Evolutionary conservation across 768 basidiomycete genomes (phyloP).

Genomic region (Tricholoma terreum): DNA sequence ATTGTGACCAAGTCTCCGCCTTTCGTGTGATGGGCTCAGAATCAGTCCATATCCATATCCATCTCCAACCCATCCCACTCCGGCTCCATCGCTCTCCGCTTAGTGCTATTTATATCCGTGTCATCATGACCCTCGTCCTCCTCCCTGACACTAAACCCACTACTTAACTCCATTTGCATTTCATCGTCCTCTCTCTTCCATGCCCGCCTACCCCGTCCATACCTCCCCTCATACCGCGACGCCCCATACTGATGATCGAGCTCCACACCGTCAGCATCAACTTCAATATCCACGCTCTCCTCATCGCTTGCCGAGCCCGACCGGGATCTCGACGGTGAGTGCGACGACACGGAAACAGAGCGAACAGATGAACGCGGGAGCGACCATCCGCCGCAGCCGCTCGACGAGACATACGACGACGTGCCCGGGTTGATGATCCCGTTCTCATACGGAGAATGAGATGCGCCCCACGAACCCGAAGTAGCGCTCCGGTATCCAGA

Average conservation of each 20-base stretch:
- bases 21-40: neutral
- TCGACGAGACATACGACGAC: slow-evolving; percentile 14
- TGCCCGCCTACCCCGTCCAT: slow-evolving; percentile 19
- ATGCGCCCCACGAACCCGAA: slow-evolving; percentile 31
- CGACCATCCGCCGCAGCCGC: slow-evolving; percentile 43
- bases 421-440: slow-evolving; percentile 14
- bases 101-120: slow-evolving; percentile 13
- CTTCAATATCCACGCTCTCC: slow-evolving; percentile 28
- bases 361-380: slow-evolving; percentile 53
- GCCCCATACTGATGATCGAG: slow-evolving; percentile 11
- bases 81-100: slow-evolving; percentile 24
- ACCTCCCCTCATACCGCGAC: slow-evolving; percentile 16
- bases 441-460: slow-evolving; percentile 18
- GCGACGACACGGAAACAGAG: slow-evolving; percentile 37
- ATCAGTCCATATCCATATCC: slow-evolving; percentile 70
- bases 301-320: slow-evolving; percentile 33
- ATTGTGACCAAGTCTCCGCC: neutral
- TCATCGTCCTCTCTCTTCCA: slow-evolving; percentile 47
- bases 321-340: slow-evolving; percentile 27
- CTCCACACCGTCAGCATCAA: slow-evolving; percentile 14
- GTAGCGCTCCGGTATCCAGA: slow-evolving; percentile 24
- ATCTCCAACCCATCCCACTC: slow-evolving; percentile 65
- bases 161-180: slow-evolving; percentile 39
- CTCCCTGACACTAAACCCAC: slow-evolving; percentile 40
- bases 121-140: slow-evolving; percentile 44